phyloP scores from a whole-genome alignment of 83 land plant species.

The Diphasiastrum complanatum region DNA sequence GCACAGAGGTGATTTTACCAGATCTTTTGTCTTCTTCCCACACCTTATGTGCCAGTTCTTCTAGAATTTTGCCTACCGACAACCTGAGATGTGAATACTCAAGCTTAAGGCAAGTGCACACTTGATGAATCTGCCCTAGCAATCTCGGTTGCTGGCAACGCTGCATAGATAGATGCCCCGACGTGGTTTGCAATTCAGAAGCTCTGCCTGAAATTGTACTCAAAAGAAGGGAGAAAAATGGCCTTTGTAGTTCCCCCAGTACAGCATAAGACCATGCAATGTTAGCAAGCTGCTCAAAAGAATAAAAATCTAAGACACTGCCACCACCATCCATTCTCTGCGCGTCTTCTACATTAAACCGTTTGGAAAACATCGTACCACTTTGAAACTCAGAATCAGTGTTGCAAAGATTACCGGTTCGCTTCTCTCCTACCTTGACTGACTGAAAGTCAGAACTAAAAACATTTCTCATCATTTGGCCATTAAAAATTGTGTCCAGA shows the following conservation, averaged over 20 bases:
- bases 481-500: slow-evolving; percentile 41
- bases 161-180: slow-evolving; percentile 34
- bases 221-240: slow-evolving; percentile 60
- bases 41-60: slow-evolving; percentile 48
- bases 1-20: slow-evolving; percentile 57
- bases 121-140: slow-evolving; percentile 74
- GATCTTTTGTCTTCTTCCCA: slow-evolving; percentile 66
- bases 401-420: too few relatives aligned
- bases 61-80: slow-evolving; percentile 35
- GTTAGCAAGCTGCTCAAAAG: slow-evolving; percentile 59
- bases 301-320: slow-evolving; percentile 8
- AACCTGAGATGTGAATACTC: slow-evolving; percentile 57
- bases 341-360: not conserved
- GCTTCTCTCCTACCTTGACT: not conserved
- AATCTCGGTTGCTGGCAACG: too few relatives aligned
- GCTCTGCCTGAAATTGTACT: slow-evolving; percentile 23
- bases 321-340: not conserved
- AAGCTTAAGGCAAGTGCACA: slow-evolving; percentile 55
- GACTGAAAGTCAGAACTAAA: not conserved
- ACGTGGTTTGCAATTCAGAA: slow-evolving; percentile 27
- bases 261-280: slow-evolving; percentile 94
- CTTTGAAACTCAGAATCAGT: not conserved
- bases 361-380: not conserved
- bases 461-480: not conserved
- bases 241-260: slow-evolving; percentile 58